These are phyloP conservation scores for Aspergillus bridgeri DNA, from an alignment of 495 filamentous ascomycete genomes.

Conservation along the genomic window DNA sequence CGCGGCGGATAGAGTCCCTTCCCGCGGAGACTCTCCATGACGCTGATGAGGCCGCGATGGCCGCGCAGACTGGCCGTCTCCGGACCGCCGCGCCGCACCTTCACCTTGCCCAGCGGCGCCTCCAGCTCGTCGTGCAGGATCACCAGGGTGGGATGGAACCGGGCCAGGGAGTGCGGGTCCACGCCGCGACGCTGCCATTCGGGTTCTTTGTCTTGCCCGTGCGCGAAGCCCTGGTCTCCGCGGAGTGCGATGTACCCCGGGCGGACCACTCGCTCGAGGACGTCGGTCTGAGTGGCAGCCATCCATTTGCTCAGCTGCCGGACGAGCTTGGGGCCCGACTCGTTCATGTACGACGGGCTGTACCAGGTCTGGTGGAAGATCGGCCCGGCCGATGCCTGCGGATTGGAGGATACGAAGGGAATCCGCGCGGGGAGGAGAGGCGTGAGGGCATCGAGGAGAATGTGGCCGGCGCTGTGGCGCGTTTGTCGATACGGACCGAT, in stretches of 20 bases:
- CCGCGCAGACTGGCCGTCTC: constrained; percentile 56
- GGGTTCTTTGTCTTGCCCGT: not conserved
- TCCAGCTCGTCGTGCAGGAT: constrained; percentile 86
- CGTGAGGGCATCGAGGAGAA: constrained; percentile 56
- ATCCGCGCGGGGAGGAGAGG: constrained; percentile 42
- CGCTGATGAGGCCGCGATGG: constrained; percentile 77
- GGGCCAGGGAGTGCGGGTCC: constrained; percentile 16
- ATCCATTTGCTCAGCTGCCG: constrained; percentile 42
- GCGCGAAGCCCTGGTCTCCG: too few relatives aligned
- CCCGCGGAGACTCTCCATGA: constrained; percentile 46
- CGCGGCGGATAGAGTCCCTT: constrained; percentile 28
- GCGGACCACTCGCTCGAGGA: constrained; percentile 18
- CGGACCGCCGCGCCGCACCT: constrained; percentile 51
- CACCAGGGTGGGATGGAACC: constrained; percentile 50
- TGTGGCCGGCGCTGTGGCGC: constrained; percentile 79
- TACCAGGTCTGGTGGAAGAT: constrained; percentile 62
- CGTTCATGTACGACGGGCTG: constrained; percentile 74
- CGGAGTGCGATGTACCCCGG: not conserved
- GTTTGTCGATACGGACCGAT: constrained; percentile 60
- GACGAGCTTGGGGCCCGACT: constrained; percentile 51
- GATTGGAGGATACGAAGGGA: constrained; percentile 40
- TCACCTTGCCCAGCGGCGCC: constrained; percentile 60
- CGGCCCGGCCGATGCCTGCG: constrained; percentile 33
- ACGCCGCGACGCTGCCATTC: constrained; percentile 11
- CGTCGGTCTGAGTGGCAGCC: constrained; percentile 37